These are phyloP conservation scores for Leishmania gerbilli DNA, from an alignment of 208 protist species.

Conservation along the genomic window DNA sequence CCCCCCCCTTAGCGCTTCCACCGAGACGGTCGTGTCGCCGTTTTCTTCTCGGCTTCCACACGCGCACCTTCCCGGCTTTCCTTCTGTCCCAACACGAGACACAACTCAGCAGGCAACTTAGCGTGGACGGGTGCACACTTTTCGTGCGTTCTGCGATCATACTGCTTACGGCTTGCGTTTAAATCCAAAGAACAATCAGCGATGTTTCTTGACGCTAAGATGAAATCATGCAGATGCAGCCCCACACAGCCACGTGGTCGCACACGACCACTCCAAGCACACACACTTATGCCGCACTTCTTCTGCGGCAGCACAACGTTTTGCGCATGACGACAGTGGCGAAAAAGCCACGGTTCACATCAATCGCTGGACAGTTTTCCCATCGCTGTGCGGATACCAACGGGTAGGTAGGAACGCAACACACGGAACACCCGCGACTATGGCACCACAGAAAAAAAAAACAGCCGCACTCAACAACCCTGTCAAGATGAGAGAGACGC, in stretches of 20 bases:
- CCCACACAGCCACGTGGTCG: not conserved
- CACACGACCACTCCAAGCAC: constrained; percentile 1
- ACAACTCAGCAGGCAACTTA: not conserved
- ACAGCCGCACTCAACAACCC: not conserved
- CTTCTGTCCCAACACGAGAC: not conserved
- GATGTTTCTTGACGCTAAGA: constrained; percentile 14
- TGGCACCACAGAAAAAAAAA: not conserved
- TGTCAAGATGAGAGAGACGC: not conserved
- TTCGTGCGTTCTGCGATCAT: not conserved
- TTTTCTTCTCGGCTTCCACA: not conserved
- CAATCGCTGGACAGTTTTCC: not conserved
- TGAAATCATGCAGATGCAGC: not conserved
- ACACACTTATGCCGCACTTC: not conserved
- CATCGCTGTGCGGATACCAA: not conserved
- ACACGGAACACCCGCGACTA: not conserved
- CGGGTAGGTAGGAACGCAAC: not conserved
- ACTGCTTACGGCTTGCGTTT: constrained; percentile 23
- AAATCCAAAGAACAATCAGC: constrained; percentile 8
- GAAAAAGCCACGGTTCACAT: not conserved
- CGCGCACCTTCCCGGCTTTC: not conserved
- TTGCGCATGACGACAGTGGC: not conserved
- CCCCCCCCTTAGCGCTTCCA: not conserved
- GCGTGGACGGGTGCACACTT: not conserved
- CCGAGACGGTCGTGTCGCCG: not conserved
- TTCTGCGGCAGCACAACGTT: not conserved